Conservation (phyloP, 2,329 filamentous ascomycete genomes). For the Aspergillus brasiliensis region DNA sequence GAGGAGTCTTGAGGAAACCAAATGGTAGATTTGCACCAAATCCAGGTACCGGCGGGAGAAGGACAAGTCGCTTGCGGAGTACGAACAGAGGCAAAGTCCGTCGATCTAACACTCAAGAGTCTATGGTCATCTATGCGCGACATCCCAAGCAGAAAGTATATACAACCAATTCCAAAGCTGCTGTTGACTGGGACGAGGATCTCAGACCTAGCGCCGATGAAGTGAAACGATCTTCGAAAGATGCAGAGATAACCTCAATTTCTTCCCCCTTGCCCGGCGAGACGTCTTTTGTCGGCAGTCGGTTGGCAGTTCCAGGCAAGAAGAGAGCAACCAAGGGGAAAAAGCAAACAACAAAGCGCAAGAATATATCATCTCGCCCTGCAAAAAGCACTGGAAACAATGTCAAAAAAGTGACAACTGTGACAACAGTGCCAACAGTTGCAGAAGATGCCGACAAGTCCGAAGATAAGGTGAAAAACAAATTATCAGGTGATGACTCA, state of each 20-base stretch:
- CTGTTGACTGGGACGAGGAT: slow-evolving; percentile 36
- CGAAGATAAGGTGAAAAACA: background rate
- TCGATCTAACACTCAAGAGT: slow-evolving; percentile 20
- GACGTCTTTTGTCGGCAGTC: background rate
- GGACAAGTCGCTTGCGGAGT: background rate
- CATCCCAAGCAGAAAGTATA: slow-evolving; percentile 21
- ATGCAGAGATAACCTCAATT: slow-evolving; percentile 15
- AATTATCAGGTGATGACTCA: background rate
- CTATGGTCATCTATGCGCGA: slow-evolving; percentile 18
- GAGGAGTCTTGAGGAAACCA: background rate
- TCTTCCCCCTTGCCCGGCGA: slow-evolving; percentile 17
- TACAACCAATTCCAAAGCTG: slow-evolving; percentile 15
- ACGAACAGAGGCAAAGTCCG: background rate
- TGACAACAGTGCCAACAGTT: too few species aligned
- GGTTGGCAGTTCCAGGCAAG: background rate
- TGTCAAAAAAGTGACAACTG: background rate
- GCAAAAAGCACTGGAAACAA: background rate
- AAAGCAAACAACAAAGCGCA: background rate
- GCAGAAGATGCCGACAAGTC: background rate
- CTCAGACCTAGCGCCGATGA: slow-evolving; percentile 29
- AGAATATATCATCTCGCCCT: background rate
- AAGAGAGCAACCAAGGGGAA: slow-evolving; percentile 1
- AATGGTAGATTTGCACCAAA: background rate
- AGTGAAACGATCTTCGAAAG: background rate
- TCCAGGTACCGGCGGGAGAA: background rate